Base-by-base conservation (phyloP, 805 yeast species). In the Clavispora fructus region DNA sequence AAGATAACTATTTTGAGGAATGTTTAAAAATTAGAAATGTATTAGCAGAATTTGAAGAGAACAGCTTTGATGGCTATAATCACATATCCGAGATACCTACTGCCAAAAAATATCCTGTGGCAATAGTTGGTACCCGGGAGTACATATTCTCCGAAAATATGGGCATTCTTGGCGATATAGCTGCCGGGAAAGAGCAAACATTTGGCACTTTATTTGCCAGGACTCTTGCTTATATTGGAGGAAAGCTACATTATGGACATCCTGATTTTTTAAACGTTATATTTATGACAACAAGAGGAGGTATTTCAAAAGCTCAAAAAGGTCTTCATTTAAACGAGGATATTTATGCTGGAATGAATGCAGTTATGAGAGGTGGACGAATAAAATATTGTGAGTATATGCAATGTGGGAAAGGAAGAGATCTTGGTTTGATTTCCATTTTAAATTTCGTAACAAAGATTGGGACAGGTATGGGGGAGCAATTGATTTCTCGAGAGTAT, bases 381-480 rank as follows among this genome's bases (percentile, higher is more conserved):
- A 86, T 86, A 60, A 86, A 86, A 71, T 94, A 86, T 63, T 83
- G 90, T 73, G 95, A 86, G 62, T 86, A 85, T 64, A 83, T 81
- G 69, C 95, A 86, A 71, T 86, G 95, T 79, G 95, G 95, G 69
- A 86, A 86, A 68, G 95, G 95, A 64, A 77, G 95, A 75, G 95
- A 86, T 77, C 75, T 86, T 59, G 95, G 95, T 62, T 86, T 86
- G 67, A 90, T 90, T 49, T 85, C 94, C 6, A 85, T 86, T 69
- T 74, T 85, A 75, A 86, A 86, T 68, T 86, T 86, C 77, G 85
- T 90, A 19, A 85, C 91, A 37, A 86, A 86, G 69, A 85, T 86
- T 77, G 95, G 95, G 68, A 91, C 94, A 55, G 95, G 95, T 69
- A 86, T 86, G 95, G 94, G 94, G 65, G 95, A 86, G 68, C 95